Percentiles rank a stretch among this genome's conserved stretches.
These are phyloP conservation scores for Boletus sp. DNA, from an alignment of 1,284 basidiomycete species.

Conservation along the genomic window DNA sequence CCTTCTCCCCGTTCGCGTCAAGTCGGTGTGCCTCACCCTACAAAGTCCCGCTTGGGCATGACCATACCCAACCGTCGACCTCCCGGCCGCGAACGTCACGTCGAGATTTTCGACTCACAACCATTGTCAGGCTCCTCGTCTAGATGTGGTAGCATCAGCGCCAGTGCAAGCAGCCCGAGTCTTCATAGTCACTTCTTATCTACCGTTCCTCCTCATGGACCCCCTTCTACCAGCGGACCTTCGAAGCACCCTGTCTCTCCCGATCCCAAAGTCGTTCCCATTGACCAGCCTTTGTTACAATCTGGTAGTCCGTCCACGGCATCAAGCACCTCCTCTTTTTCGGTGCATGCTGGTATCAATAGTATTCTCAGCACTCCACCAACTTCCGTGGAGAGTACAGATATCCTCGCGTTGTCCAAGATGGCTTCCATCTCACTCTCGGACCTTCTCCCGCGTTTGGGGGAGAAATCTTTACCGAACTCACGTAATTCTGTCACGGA, in stretches of 20 bases:
- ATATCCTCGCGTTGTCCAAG: conserved; percentile 43
- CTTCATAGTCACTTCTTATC: conserved; percentile 22
- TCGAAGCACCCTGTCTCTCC: conserved; percentile 4
- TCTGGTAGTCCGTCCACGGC: conserved; percentile 29
- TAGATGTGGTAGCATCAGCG: conserved; percentile 43
- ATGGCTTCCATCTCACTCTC: conserved; percentile 39
- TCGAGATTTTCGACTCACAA: conserved; percentile 77
- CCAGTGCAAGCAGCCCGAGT: conserved; percentile 38
- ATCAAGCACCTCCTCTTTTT: conserved; percentile 51
- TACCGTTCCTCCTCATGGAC: conserved; percentile 4
- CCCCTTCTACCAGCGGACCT: background rate
- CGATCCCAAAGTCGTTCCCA: conserved; percentile 19
- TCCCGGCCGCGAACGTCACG: conserved; percentile 52
- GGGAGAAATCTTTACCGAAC: conserved; percentile 2
- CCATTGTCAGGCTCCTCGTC: conserved; percentile 61
- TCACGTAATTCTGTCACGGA: background rate
- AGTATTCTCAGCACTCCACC: conserved; percentile 55
- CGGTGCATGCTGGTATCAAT: conserved; percentile 37
- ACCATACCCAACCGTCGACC: conserved; percentile 54
- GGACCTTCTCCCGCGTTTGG: conserved; percentile 10
- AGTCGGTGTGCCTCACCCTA: conserved; percentile 63
- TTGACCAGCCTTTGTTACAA: conserved; percentile 30
- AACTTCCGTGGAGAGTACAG: conserved; percentile 49
- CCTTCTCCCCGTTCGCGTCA: conserved; percentile 67
- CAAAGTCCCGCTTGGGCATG: conserved; percentile 55